Base-by-base conservation (phyloP, 2,329 filamentous ascomycete genomes). In the Aspergillus amoenus region DNA sequence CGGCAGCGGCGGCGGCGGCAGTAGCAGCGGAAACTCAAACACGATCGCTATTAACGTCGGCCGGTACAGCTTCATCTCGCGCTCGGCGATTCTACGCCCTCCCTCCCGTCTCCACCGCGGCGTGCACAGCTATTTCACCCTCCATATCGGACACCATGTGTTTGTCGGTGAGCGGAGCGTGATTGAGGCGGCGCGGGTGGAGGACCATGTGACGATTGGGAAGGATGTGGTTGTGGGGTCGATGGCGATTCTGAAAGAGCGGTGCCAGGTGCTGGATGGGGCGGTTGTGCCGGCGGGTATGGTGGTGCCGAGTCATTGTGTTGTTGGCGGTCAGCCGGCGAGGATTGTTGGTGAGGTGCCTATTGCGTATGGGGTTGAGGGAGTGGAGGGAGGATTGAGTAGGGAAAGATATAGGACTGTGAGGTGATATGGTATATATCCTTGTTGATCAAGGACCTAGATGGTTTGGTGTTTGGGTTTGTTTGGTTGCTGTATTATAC, bases 191-290 rank as follows among this genome's bases (percentile, higher is more conserved):
- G 91, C 92, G 6, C 84, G 85, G 37, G 85, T 99, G 53, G 90
- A 90, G 2, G 91, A 83, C 65, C 91, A 97, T 75, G 92, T 97
- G 15, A 85, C 91, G 70, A 90, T 99, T 60, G 93, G 92, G 21
- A 82, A 83, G 55, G 85, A 87, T 51, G 90, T 87, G 61, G 88
- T 89, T 1, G 81, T 99, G 49, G 90, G 91, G 56, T 89, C 92
- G 64, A 93, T 97, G 74, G 89, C 88, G 49, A 93, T 97, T 59
- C 85, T 97, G 70, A 97, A 96, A 74, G 94, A 97, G 91, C 95
- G 47, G 27, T 34, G 27, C 15, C 88, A 89, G 72, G 86, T 99
- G 41, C 77, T 97, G 64, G 91, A 96, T 59, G 89, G 89, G 30
- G 86, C 90, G 0, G 88, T 97, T 4, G 84, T 99, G 5, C 90